Evolutionary conservation across 2,329 filamentous ascomycete species (phyloP).

Genomic region (Aspergillus viridinutans): DNA sequence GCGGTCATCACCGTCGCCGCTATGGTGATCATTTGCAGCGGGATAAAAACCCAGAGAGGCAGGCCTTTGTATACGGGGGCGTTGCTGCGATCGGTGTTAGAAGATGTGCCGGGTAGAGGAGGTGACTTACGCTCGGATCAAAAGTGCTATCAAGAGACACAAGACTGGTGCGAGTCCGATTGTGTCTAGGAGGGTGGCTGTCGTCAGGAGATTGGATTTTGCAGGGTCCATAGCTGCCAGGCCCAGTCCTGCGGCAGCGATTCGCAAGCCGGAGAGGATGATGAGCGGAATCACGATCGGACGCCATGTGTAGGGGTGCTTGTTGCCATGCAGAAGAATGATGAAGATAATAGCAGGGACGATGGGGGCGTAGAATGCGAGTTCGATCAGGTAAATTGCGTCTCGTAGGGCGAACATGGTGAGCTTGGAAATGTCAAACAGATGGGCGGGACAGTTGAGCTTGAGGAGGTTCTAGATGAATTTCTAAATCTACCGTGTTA

Average conservation of each 20-base stretch:
- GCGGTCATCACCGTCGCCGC: constrained; percentile 14
- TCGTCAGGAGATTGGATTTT: constrained; percentile 10
- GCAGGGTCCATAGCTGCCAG: constrained; percentile 9
- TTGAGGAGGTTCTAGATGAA: background rate
- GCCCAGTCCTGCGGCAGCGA: constrained; percentile 7
- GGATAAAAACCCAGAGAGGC: constrained; percentile 11
- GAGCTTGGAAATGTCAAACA: background rate
- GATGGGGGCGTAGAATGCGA: constrained; percentile 14
- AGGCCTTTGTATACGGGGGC: constrained; percentile 13
- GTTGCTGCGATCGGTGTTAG: constrained; percentile 9
- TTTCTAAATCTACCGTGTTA: no score
- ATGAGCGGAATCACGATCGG: constrained; percentile 13
- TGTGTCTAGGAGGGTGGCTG: constrained; percentile 12
- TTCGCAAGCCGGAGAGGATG: constrained; percentile 9
- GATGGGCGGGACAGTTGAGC: constrained; percentile 1
- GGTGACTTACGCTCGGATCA: constrained; percentile 12
- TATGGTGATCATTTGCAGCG: constrained; percentile 10
- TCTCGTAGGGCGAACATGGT: constrained; percentile 13
- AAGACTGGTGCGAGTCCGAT: constrained; percentile 14
- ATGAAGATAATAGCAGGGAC: constrained; percentile 12
- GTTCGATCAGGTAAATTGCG: constrained; percentile 14
- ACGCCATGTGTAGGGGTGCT: constrained; percentile 14
- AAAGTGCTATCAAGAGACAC: constrained; percentile 10
- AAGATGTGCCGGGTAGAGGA: background rate
- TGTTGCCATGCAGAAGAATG: constrained; percentile 11